A percentile compares a stretch with the other conserved stretches of the same genome.
Conservation (phyloP, 2,329 filamentous ascomycete species). For the Arthroderma sp. region DNA sequence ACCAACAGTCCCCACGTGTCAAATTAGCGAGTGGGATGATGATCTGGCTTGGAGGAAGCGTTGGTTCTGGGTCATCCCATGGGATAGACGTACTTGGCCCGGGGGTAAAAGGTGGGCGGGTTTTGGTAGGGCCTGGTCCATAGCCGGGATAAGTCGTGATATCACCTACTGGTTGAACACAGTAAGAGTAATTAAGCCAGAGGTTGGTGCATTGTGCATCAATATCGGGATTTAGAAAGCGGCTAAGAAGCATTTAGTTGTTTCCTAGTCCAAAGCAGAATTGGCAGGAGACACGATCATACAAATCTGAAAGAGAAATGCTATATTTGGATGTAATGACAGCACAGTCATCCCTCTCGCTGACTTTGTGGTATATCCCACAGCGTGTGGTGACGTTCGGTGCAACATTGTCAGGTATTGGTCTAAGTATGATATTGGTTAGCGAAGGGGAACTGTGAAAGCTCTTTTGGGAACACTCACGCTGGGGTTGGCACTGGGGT, state of each 20-base stretch:
- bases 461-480: background rate
- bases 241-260: background rate
- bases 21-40: background rate
- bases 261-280: background rate
- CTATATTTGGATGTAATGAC: background rate
- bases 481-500: background rate
- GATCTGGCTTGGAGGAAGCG: background rate
- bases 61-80: background rate
- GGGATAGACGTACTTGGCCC: background rate
- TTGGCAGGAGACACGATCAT: background rate
- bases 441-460: too few species aligned
- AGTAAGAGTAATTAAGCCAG: background rate
- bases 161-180: background rate
- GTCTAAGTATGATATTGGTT: background rate
- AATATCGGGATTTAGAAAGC: background rate
- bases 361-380: background rate
- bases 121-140: background rate
- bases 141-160: background rate
- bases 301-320: background rate
- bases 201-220: background rate
- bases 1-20: background rate
- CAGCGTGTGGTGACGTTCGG: background rate
- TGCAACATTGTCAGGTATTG: background rate
- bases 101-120: background rate
- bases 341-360: background rate